Conservation (phyloP, 495 filamentous ascomycete genomes). For the Gamarada debralockiae region DNA sequence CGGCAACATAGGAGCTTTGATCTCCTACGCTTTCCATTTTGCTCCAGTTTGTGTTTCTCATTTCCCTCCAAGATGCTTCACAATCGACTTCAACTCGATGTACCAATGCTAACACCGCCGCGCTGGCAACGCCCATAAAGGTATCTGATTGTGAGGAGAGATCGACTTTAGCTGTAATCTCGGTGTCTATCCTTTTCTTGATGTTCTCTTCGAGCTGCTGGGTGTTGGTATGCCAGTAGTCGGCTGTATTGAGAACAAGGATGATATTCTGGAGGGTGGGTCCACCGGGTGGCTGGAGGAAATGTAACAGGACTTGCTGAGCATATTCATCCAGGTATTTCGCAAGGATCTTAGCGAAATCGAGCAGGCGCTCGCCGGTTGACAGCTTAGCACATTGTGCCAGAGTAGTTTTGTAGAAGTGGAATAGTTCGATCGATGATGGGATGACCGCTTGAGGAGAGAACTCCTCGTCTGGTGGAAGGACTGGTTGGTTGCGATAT, state of each 20-base stretch:
- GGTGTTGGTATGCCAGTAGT: conserved; percentile 94
- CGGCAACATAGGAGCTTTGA: conserved; percentile 86
- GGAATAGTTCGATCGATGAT: conserved; percentile 94
- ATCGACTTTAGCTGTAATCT: conserved; percentile 71
- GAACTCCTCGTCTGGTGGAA: conserved; percentile 86
- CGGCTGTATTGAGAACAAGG: conserved; percentile 89
- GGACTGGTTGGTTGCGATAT: conserved; percentile 80
- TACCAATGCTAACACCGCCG: conserved; percentile 79
- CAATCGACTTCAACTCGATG: conserved; percentile 75
- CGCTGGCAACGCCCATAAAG: conserved; percentile 91
- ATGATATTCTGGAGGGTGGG: conserved; percentile 74
- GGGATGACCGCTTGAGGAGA: conserved; percentile 82
- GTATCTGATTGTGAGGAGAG: conserved; percentile 89
- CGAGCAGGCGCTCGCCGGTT: conserved; percentile 78
- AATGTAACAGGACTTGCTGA: conserved; percentile 82
- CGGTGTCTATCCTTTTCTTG: conserved; percentile 78
- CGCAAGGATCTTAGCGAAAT: conserved; percentile 78
- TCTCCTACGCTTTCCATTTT: conserved; percentile 93
- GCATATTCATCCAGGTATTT: conserved; percentile 96
- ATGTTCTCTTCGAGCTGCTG: conserved; percentile 93
- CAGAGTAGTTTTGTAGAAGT: conserved; percentile 87
- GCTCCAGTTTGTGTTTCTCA: conserved; percentile 95
- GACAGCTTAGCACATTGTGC: conserved; percentile 96
- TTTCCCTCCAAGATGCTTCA: conserved; percentile 90
- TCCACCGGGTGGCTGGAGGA: conserved; percentile 59